Evolutionary conservation across 306 rosid species (phyloP).

Genomic region (barrel medic (Medicago truncatula)): DNA sequence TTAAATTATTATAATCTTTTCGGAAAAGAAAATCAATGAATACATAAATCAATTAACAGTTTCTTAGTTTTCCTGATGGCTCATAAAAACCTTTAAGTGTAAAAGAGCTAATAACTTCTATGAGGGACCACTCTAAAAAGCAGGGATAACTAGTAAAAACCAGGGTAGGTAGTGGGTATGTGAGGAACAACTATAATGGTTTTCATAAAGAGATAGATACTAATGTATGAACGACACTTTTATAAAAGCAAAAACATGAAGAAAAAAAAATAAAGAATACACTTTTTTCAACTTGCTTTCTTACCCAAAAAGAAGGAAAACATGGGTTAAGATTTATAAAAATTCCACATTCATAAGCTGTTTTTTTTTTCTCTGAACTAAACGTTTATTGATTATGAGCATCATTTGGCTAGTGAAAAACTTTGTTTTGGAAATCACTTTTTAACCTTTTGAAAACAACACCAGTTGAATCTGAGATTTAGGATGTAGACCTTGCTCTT

Average conservation of each 20-base stretch:
- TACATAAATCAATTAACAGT: conserved; percentile 2
- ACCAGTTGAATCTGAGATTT: not conserved
- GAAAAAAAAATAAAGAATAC: not conserved
- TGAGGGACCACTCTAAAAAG: conserved; percentile 5
- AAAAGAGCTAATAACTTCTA: not conserved
- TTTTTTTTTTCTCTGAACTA: not conserved
- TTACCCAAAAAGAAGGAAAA: conserved; percentile 3
- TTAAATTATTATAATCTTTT: not conserved
- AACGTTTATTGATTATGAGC: conserved; percentile 8
- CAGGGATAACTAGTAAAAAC: conserved; percentile 1
- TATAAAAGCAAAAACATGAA: not conserved
- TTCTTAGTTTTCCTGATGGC: conserved; percentile 25
- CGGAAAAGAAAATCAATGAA: not conserved
- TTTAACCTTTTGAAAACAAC: not conserved
- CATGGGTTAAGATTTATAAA: not conserved
- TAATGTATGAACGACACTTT: not conserved
- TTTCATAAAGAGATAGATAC: conserved; percentile 1
- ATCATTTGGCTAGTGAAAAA: not conserved
- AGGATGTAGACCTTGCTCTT: conserved; percentile 25
- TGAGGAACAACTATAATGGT: conserved; percentile 19
- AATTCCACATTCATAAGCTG: not conserved
- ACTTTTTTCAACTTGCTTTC: conserved; percentile 8
- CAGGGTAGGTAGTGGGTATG: conserved; percentile 16
- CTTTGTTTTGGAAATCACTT: not conserved
- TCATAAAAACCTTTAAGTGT: not conserved